These are phyloP conservation scores for Pleurotus tuoliensis DNA, from an alignment of 768 basidiomycete species.

Conservation along the genomic window DNA sequence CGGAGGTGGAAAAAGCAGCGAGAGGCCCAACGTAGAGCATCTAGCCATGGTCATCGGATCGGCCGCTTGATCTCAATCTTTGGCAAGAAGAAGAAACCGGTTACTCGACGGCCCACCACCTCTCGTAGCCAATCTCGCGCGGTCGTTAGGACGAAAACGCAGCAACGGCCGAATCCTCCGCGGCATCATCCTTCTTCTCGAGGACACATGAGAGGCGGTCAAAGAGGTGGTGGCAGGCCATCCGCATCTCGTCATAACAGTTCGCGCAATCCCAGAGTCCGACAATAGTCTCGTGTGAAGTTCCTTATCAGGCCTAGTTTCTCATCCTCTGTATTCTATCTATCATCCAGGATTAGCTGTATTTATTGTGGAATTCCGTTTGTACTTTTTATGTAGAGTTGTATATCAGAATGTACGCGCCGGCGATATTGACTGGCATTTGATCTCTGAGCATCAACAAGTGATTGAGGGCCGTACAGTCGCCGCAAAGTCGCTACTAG, in stretches of 20 bases:
- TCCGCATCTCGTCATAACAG: background rate
- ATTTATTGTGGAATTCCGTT: background rate
- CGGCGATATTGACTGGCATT: too few species aligned
- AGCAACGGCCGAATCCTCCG: background rate
- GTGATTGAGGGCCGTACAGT: too few species aligned
- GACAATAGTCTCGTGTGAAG: background rate
- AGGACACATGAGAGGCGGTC: background rate
- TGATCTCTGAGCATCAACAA: too few species aligned
- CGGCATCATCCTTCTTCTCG: background rate
- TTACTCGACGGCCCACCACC: background rate
- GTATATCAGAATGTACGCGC: background rate
- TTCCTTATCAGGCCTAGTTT: background rate
- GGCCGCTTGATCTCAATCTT: conserved; percentile 13
- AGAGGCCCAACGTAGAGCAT: conserved; percentile 11
- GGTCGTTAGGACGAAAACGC: conserved; percentile 3
- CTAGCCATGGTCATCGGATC: conserved; percentile 12
- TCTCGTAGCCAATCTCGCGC: conserved; percentile 3
- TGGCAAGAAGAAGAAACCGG: conserved; percentile 4
- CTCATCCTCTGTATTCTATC: background rate
- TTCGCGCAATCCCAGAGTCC: conserved; percentile 4
- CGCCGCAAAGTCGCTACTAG: too few species aligned
- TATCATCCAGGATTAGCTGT: background rate
- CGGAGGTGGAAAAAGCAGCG: conserved; percentile 20
- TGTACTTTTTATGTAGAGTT: background rate
- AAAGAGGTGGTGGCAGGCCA: background rate